Evolutionary conservation across 2,329 filamentous ascomycete genomes (phyloP).

Genomic region (Phaeosphaeriaceae sp.): DNA sequence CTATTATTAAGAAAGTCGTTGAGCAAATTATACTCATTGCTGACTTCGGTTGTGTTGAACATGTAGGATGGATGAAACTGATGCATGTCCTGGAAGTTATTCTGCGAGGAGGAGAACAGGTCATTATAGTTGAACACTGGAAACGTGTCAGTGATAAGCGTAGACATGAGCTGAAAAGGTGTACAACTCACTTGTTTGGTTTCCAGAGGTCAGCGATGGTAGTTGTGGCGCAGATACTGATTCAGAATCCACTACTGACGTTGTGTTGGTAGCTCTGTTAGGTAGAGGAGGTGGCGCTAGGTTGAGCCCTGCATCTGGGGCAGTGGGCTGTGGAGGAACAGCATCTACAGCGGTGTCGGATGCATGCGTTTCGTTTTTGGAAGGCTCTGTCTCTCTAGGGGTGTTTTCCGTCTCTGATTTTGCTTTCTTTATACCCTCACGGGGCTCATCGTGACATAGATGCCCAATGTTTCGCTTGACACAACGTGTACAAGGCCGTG

Average conservation of each 20-base stretch:
- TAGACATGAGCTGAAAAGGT: constrained; percentile 25
- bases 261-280: constrained; percentile 45
- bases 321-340: constrained; percentile 37
- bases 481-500: constrained; percentile 95
- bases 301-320: constrained; percentile 47
- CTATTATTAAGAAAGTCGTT: constrained; percentile 96
- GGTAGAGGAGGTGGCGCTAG: constrained; percentile 45
- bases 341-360: constrained; percentile 37
- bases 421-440: constrained; percentile 79
- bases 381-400: constrained; percentile 38
- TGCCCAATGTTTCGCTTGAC: constrained; percentile 99
- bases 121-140: constrained; percentile 83
- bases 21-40: constrained; percentile 94
- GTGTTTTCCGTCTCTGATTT: constrained; percentile 61
- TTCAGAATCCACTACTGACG: constrained; percentile 75
- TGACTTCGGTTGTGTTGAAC: constrained; percentile 92
- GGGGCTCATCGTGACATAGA: constrained; percentile 95
- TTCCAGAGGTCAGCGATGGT: constrained; percentile 66
- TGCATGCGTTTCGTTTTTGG: constrained; percentile 36
- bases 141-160: constrained; percentile 32
- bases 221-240: constrained; percentile 71
- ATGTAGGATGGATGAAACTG: constrained; percentile 93
- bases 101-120: constrained; percentile 75
- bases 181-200: constrained; percentile 74
- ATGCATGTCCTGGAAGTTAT: constrained; percentile 92